Evolutionary conservation across 2,329 filamentous ascomycete genomes (phyloP).

Genomic region (Paramyrothecium sp.): DNA sequence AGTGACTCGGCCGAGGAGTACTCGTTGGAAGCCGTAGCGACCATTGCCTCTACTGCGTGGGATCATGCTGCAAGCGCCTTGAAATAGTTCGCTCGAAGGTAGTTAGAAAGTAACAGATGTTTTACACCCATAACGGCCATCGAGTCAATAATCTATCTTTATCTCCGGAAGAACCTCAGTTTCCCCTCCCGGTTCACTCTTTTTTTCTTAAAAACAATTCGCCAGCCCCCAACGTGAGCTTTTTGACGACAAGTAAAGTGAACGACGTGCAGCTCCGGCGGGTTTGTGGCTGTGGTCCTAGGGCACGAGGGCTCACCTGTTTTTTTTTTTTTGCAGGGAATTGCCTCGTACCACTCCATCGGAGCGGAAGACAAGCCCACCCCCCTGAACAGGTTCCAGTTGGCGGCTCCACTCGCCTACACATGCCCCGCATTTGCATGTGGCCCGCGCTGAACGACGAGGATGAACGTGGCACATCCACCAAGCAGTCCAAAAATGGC

Average conservation of each 20-base stretch:
- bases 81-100: too few species aligned
- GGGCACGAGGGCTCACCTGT: slow-evolving; percentile 23
- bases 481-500: background rate
- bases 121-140: too few species aligned
- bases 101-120: too few species aligned
- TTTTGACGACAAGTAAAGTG: background rate
- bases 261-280: background rate
- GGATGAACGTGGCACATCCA: background rate
- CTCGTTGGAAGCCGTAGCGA: too few species aligned
- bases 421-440: slow-evolving; percentile 7
- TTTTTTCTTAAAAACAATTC: too few species aligned
- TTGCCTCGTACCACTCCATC: slow-evolving; percentile 20
- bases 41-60: too few species aligned
- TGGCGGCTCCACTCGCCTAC: background rate
- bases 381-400: background rate
- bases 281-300: slow-evolving; percentile 23
- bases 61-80: too few species aligned
- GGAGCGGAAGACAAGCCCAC: slow-evolving; percentile 13
- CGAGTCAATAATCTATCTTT: too few species aligned
- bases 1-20: too few species aligned
- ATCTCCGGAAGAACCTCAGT: too few species aligned
- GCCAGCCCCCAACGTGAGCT: too few species aligned
- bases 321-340: slow-evolving; percentile 7
- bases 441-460: slow-evolving; percentile 3
- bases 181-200: too few species aligned